phyloP scores from a whole-genome alignment of 2,329 filamentous ascomycete species.

The Ploettnerulaceae sp. region DNA sequence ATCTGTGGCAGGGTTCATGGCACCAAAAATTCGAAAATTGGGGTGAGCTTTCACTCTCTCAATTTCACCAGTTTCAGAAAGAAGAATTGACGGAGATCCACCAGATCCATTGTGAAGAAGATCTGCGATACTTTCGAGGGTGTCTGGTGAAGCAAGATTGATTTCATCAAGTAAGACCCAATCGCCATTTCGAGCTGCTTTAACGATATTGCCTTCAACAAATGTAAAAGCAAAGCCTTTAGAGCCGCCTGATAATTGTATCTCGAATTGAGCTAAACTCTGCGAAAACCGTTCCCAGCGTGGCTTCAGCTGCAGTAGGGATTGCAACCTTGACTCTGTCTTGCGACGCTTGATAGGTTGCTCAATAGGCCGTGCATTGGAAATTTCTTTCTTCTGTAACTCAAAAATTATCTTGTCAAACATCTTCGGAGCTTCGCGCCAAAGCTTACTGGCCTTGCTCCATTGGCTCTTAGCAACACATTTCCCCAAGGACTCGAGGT shows the following conservation, averaged over 20 bases:
- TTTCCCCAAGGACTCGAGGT: slow-evolving; percentile 75
- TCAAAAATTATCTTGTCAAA: slow-evolving; percentile 65
- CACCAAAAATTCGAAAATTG: slow-evolving; percentile 92
- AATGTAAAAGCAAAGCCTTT: slow-evolving; percentile 90
- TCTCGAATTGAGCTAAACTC: slow-evolving; percentile 72
- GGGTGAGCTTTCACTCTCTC: slow-evolving; percentile 86
- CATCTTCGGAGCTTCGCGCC: slow-evolving; percentile 85
- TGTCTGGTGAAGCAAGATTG: slow-evolving; percentile 91
- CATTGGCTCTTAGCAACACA: slow-evolving; percentile 79
- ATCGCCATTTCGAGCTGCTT: slow-evolving; percentile 91
- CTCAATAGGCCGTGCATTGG: slow-evolving; percentile 40
- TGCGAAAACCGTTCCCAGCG: slow-evolving; percentile 78
- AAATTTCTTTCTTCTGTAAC: slow-evolving; percentile 42
- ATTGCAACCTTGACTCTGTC: slow-evolving; percentile 62
- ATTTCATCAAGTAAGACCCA: slow-evolving; percentile 98
- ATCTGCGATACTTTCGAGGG: slow-evolving; percentile 87
- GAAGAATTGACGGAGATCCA: slow-evolving; percentile 72
- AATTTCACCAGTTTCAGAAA: slow-evolving; percentile 91
- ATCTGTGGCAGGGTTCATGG: slow-evolving; percentile 99
- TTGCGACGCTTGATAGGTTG: slow-evolving; percentile 67
- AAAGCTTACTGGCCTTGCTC: slow-evolving; percentile 78
- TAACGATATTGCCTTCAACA: slow-evolving; percentile 91
- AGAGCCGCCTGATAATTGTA: slow-evolving; percentile 68
- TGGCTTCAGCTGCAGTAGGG: slow-evolving; percentile 50
- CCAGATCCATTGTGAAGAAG: slow-evolving; percentile 70